A percentile compares a stretch with the other conserved stretches of the same genome.
These are phyloP conservation scores for Penicillium capsulatum DNA, from an alignment of 2,329 filamentous ascomycete genomes.

Conservation along the genomic window DNA sequence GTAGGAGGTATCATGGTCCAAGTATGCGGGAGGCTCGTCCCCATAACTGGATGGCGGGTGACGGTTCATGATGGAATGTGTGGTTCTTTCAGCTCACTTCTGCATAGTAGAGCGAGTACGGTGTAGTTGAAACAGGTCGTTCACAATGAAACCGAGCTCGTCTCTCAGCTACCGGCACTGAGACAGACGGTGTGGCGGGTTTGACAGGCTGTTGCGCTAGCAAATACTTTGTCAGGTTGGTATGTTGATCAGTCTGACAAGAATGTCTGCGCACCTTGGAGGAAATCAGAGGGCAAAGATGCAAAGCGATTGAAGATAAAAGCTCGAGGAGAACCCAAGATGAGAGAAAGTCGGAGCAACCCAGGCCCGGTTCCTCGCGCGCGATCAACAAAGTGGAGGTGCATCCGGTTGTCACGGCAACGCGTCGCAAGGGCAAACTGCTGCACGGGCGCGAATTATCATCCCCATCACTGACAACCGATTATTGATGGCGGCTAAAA, in stretches of 20 bases:
- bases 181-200: constrained; percentile 4
- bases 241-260: constrained; percentile 10
- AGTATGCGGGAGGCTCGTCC: constrained; percentile 44
- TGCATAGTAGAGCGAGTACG: constrained; percentile 15
- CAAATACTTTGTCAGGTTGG: constrained; percentile 4
- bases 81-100: constrained; percentile 10
- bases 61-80: constrained; percentile 26
- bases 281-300: background rate
- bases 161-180: constrained; percentile 4
- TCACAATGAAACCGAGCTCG: background rate
- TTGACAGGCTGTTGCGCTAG: constrained; percentile 10
- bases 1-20: constrained; percentile 30
- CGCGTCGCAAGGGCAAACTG: constrained; percentile 1
- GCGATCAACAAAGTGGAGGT: constrained; percentile 24
- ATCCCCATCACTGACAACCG: background rate
- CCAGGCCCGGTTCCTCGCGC: constrained; percentile 14
- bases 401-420: constrained; percentile 19
- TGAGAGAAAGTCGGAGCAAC: constrained; percentile 1
- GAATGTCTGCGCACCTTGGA: constrained; percentile 11
- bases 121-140: background rate
- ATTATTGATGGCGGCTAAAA: background rate
- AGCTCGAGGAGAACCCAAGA: too few species aligned
- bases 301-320: constrained; percentile 1
- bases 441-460: background rate
- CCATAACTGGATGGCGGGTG: constrained; percentile 34